phyloP scores from a whole-genome alignment of 148 eudicot species.

The Persicaria tinctoria region DNA sequence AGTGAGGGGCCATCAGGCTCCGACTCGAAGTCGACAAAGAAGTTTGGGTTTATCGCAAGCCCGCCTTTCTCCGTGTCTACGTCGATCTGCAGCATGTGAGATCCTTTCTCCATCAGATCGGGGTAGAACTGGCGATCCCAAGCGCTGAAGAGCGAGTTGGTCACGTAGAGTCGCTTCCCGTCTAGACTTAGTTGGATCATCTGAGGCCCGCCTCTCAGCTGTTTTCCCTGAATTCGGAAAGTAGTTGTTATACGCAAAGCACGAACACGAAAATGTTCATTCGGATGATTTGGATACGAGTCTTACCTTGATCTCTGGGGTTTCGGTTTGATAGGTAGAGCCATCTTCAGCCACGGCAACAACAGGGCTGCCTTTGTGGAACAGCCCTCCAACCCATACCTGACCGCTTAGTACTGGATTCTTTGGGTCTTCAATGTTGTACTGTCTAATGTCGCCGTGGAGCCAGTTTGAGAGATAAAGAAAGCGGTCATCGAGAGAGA shows the following conservation, averaged over 20 bases:
- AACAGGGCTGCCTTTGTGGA: constrained; percentile 73
- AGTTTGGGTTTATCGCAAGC: constrained; percentile 63
- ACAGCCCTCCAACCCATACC: constrained; percentile 76
- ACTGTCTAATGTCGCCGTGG: constrained; percentile 95
- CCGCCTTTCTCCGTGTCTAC: constrained; percentile 91
- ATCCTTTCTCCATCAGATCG: constrained; percentile 69
- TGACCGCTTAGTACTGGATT: constrained; percentile 75
- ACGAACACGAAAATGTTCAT: background rate
- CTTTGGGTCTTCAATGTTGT: constrained; percentile 88
- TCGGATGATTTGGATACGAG: background rate
- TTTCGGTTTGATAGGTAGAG: constrained; percentile 74
- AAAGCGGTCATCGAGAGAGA: constrained; percentile 84
- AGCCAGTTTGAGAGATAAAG: constrained; percentile 93
- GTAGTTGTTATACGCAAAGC: background rate
- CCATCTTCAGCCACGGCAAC: constrained; percentile 76
- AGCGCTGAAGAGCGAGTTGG: constrained; percentile 86
- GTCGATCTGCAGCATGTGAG: constrained; percentile 86
- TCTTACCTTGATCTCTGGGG: constrained; percentile 70
- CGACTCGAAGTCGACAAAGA: constrained; percentile 81
- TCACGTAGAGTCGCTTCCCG: constrained; percentile 84
- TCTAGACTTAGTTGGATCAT: constrained; percentile 96
- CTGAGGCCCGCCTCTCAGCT: constrained; percentile 94
- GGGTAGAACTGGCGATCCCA: constrained; percentile 98
- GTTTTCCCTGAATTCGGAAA: constrained; percentile 44
- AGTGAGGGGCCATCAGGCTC: constrained; percentile 95